Evolutionary conservation across 140 eudicot species (phyloP), one percentile per base, ranked within the genome.

Genomic region (Senecio squalidus): DNA sequence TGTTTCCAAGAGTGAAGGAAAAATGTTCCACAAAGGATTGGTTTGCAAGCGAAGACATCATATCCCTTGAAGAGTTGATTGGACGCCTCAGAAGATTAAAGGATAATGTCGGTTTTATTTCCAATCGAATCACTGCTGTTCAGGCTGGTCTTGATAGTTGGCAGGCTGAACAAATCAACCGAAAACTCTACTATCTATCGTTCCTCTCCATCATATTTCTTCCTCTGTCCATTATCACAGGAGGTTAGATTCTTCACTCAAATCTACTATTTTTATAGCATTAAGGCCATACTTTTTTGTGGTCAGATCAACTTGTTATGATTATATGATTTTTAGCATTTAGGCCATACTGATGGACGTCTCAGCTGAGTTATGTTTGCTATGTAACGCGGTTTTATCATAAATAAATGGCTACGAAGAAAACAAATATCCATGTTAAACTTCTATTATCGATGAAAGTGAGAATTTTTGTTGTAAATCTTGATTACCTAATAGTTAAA

Each of bases 91-190:
- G 80, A 60, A 84, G 96, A 33, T 73, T 93, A 20, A 93, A 93
- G 64, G 99, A 93, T 69, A 93, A 76, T 41, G 96, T 93, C 4
- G 96, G 99, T 13, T 93, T 93, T 64, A 88, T 88, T 70, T 89
- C 95, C 16, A 93, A 85, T 62, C 95, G 99, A 11, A 90, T 93
- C 55, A 84, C 89, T 3, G 99, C 99, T 4, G 84, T 93, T n/a
- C 99, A 93, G 62, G 95, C 96, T n/a, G 95, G 99, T 27, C 96
- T 93, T 4, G 96, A 93, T 47, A 93, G 96, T 43, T 93, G 99
- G 99, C 99, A 88, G 64, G 70, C 96, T 0, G 99, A 93, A 72
- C 99, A 93, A 62, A 93, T 93, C 60, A 93, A 93, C 74, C 65
- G 84, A 70, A 93, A 93, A 54, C 92, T 93, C 17, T 93, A 93